A percentile compares a stretch with the other conserved stretches of the same genome.
phyloP scores from a whole-genome alignment of 208 protist genomes.

The Phytomonas sp. region DNA sequence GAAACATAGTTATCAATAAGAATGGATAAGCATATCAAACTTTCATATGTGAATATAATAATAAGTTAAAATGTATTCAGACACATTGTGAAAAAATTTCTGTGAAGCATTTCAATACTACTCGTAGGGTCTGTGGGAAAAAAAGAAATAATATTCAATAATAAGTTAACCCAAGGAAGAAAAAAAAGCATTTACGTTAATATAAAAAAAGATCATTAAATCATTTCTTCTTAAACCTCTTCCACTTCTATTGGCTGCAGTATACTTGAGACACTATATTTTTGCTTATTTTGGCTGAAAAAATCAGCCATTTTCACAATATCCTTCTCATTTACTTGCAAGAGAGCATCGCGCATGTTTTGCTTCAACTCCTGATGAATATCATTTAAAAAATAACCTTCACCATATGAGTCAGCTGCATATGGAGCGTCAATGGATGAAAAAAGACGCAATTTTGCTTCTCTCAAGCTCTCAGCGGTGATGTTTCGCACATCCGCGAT shows the following conservation, averaged over 20 bases:
- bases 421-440: conserved; percentile 80
- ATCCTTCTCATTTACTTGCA: conserved; percentile 53
- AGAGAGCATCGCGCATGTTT: conserved; percentile 60
- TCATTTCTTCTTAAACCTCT: neutral
- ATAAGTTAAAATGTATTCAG: conserved; percentile 9
- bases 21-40: neutral
- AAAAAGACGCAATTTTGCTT: conserved; percentile 87
- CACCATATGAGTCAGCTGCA: conserved; percentile 71
- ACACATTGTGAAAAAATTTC: neutral
- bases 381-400: conserved; percentile 74
- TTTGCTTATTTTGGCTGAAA: conserved; percentile 30
- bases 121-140: neutral
- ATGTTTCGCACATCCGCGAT: conserved; percentile 50
- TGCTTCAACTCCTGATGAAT: conserved; percentile 61
- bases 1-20: neutral
- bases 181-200: neutral
- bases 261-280: conserved; percentile 16
- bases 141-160: neutral
- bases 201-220: neutral
- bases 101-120: neutral
- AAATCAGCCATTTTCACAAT: conserved; percentile 50
- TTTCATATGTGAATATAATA: conserved; percentile 13
- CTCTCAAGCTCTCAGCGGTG: conserved; percentile 47
- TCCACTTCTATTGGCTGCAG: conserved; percentile 20
- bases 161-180: neutral